Evolutionary conservation across 2,329 filamentous ascomycete species (phyloP), one percentile per base, ranked within the genome.

Genomic region (Pochonia chlamydosporia): DNA sequence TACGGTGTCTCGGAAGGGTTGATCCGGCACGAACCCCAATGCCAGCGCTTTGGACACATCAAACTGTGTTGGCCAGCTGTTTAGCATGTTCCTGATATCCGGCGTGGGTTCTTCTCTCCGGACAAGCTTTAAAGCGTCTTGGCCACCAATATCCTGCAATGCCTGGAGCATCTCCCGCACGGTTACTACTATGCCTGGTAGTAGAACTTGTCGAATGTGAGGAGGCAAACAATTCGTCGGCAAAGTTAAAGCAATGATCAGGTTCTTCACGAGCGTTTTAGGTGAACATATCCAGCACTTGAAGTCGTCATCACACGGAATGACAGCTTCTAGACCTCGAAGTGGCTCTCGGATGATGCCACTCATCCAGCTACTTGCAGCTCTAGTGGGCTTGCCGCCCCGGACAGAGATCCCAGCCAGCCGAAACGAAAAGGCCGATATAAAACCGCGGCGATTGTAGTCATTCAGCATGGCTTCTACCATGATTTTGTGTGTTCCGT

Each of bases 401-500:
- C 81, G 69, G 2, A 84, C 78, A 0, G 78, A 77, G 14, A 84
- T 74, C 0, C 80, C 84, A 0, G 81, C 80, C 13, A 84, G 72
- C 0, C 81, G 73, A 16, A 81, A 68, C 4, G 71, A 71, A 14
- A 79, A 70, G 0, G 77, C 81, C 43, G 79, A 75, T 40, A 84
- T 72, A 33, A 81, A 70, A 0, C 76, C 75, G 7, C 78, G 54
- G 2, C 81, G 67, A 5, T 64, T 66, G 44, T 56, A 61, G 40
- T 64, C 62, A 47, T 63, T 64, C 14, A 64, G 47, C 13, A 61
- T 31, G n/a, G 56, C 24, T 43, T 85, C 81, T 45, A 78, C 73
- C 54, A 84, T 79, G 44, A 84, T 66, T 59, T 84, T 84, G 58
- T 82, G 74, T 0, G 75, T 73, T 3, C 81, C 81, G 53, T 84